Conservation (phyloP, 2,329 filamentous ascomycete genomes). For the Lecanoromycetidae sp. region DNA sequence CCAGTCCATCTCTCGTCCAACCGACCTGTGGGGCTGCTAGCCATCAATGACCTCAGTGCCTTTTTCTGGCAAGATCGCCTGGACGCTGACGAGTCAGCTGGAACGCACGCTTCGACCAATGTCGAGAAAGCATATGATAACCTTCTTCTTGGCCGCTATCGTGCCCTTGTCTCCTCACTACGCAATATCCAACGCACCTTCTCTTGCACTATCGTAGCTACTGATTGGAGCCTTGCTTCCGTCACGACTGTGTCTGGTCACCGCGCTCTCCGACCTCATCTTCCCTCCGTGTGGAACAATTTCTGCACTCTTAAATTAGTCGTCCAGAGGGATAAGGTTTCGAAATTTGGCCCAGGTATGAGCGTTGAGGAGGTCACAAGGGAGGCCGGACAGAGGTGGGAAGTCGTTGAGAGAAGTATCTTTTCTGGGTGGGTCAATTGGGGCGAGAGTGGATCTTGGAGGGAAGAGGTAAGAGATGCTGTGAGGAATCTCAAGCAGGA, state of each 20-base stretch:
- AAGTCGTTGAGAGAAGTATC: conserved; percentile 10
- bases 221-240: conserved; percentile 10
- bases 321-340: conserved; percentile 8
- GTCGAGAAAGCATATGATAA: not conserved
- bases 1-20: conserved; percentile 35
- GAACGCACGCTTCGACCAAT: not conserved
- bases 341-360: conserved; percentile 14
- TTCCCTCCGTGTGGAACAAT: conserved; percentile 15
- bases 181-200: conserved; percentile 13
- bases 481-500: conserved; percentile 1
- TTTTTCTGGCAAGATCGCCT: conserved; percentile 44
- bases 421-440: conserved; percentile 15
- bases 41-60: conserved; percentile 43
- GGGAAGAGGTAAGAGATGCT: conserved; percentile 13
- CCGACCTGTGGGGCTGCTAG: conserved; percentile 37
- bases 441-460: conserved; percentile 15
- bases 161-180: conserved; percentile 9
- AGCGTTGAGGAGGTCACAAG: conserved; percentile 13
- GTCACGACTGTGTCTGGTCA: not conserved
- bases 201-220: conserved; percentile 16
- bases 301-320: conserved; percentile 15
- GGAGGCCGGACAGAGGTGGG: conserved; percentile 12
- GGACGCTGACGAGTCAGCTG: conserved; percentile 28
- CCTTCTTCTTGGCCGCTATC: conserved; percentile 11
- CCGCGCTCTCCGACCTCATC: conserved; percentile 12